Evolutionary conservation across 345 rosid species (phyloP).

Genomic region (Linum tenue): DNA sequence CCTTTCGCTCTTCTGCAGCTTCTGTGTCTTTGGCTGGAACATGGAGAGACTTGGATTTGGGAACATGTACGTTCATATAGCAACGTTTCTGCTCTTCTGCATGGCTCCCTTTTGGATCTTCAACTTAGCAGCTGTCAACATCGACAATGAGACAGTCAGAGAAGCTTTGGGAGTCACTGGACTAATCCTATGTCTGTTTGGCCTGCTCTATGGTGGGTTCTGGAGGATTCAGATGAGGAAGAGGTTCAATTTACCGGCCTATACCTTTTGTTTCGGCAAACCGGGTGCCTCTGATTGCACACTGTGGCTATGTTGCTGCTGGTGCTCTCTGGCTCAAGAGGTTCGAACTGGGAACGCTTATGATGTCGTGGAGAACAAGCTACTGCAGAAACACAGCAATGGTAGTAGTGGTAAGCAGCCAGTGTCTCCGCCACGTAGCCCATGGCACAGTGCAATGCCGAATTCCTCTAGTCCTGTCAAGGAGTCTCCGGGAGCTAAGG

Average conservation of each 20-base stretch:
- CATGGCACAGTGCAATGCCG: no score
- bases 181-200: slow-evolving; percentile 64
- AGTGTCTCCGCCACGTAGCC: no score
- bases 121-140: slow-evolving; percentile 75
- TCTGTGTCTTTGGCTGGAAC: slow-evolving; percentile 94
- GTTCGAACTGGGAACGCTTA: slow-evolving; percentile 70
- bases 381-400: slow-evolving; percentile 24
- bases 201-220: slow-evolving; percentile 87
- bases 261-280: slow-evolving; percentile 57
- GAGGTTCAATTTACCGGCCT: slow-evolving; percentile 66
- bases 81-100: slow-evolving; percentile 78
- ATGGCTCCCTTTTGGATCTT: slow-evolving; percentile 91
- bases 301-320: slow-evolving; percentile 78
- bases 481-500: slow-evolving; percentile 21
- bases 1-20: slow-evolving; percentile 70
- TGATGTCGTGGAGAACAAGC: slow-evolving; percentile 55
- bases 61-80: slow-evolving; percentile 91
- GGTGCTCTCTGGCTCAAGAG: slow-evolving; percentile 95
- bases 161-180: slow-evolving; percentile 61
- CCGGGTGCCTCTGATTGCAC: slow-evolving; percentile 52
- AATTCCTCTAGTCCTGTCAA: no score
- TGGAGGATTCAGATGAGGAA: slow-evolving; percentile 96
- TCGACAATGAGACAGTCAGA: slow-evolving; percentile 48
- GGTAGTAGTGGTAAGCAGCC: slow-evolving; percentile 10
- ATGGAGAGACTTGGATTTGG: slow-evolving; percentile 96